phyloP scores from a whole-genome alignment of 495 filamentous ascomycete species.

The Tuber umbilicatum region DNA sequence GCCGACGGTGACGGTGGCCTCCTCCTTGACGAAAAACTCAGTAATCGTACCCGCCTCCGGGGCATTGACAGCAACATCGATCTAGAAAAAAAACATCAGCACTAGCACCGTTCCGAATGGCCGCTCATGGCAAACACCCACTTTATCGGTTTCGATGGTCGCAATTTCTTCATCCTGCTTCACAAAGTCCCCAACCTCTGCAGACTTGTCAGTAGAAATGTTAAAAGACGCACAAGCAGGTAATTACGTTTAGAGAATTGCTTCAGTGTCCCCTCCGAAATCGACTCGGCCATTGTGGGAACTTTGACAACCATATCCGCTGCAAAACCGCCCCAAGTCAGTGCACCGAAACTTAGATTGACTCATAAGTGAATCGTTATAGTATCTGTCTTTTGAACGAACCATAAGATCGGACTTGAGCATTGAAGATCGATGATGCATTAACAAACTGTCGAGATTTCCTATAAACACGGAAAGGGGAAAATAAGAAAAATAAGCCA shows the following conservation, averaged over 20 bases:
- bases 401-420: conserved; percentile 39
- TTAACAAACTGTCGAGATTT: conserved; percentile 32
- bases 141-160: conserved; percentile 99
- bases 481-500: conserved; percentile 6
- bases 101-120: not conserved
- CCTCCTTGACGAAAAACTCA: conserved; percentile 85
- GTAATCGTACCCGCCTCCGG: conserved; percentile 82
- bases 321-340: conserved; percentile 4
- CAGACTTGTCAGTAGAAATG: conserved; percentile 34
- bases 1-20: conserved; percentile 91
- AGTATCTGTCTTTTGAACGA: conserved; percentile 8
- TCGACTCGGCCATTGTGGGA: conserved; percentile 97
- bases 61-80: conserved; percentile 92
- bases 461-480: conserved; percentile 21
- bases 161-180: conserved; percentile 97
- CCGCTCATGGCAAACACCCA: conserved; percentile 43
- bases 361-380: not conserved
- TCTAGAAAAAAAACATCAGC: conserved; percentile 51
- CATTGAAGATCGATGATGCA: conserved; percentile 29
- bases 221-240: conserved; percentile 3
- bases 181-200: conserved; percentile 86
- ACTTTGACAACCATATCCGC: conserved; percentile 78
- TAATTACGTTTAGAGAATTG: conserved; percentile 77
- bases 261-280: conserved; percentile 94
- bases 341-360: not conserved